Evolutionary conservation across 2,329 filamentous ascomycete species (phyloP).

Genomic region (Diplodia corticola): DNA sequence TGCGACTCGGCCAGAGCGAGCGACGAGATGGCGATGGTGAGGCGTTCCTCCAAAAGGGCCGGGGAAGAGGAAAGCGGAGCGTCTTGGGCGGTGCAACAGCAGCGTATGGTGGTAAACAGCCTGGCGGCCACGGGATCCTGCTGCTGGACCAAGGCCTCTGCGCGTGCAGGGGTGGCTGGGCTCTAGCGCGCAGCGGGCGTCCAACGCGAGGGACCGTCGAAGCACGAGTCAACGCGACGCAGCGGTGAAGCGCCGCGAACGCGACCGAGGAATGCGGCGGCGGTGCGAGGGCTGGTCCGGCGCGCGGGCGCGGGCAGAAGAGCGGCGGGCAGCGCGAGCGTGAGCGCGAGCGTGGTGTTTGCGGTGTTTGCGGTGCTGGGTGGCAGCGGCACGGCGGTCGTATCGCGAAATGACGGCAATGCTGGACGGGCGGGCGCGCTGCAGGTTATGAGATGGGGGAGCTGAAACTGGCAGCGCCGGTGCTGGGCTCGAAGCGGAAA

Average conservation of each 20-base stretch:
- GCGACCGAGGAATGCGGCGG: conserved; percentile 18
- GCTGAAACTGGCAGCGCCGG: conserved; percentile 20
- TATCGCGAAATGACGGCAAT: conserved; percentile 18
- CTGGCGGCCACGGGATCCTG: conserved; percentile 18
- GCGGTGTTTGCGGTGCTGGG: not conserved
- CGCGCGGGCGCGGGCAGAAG: not conserved
- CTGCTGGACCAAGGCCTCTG: conserved; percentile 17
- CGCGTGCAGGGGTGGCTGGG: conserved; percentile 18
- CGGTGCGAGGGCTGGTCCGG: not conserved
- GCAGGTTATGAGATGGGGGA: conserved; percentile 18
- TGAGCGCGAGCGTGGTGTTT: not conserved
- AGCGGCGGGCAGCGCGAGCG: not conserved
- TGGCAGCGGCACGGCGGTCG: not conserved
- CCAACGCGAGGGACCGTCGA: conserved; percentile 15
- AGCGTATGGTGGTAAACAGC: conserved; percentile 18
- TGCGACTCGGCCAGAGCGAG: conserved; percentile 17
- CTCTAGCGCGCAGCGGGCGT: conserved; percentile 16
- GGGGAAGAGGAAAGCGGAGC: conserved; percentile 7
- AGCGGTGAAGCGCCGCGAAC: conserved; percentile 13
- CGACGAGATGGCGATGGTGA: not conserved
- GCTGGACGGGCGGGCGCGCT: conserved; percentile 6
- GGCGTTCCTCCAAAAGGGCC: conserved; percentile 5
- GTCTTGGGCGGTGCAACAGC: conserved; percentile 8
- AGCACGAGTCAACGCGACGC: conserved; percentile 19
- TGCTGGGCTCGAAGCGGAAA: conserved; percentile 18